phyloP scores from a whole-genome alignment of 1,284 basidiomycete genomes.

The Ceraceosorus guamensis region DNA sequence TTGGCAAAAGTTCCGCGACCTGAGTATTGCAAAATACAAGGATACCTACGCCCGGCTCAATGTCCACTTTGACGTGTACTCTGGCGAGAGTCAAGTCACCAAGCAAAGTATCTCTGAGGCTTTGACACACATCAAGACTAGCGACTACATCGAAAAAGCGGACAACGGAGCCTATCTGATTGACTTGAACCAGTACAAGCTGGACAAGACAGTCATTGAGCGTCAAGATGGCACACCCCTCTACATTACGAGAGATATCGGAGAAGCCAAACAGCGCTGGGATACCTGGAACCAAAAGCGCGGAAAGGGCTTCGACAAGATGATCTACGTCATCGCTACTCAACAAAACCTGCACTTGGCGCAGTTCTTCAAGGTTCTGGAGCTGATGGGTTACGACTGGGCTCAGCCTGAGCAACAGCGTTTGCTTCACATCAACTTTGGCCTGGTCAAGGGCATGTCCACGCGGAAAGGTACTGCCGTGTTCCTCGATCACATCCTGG shows the following conservation, averaged over 20 bases:
- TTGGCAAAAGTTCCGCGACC: slow-evolving; percentile 87
- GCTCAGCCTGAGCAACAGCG: slow-evolving; percentile 53
- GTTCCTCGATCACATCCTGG: slow-evolving; percentile 88
- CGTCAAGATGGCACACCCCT: slow-evolving; percentile 94
- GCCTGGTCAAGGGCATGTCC: slow-evolving; percentile 89
- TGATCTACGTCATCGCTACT: slow-evolving; percentile 91
- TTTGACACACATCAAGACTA: slow-evolving; percentile 22
- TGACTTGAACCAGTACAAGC: slow-evolving; percentile 45
- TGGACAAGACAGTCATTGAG: slow-evolving; percentile 86
- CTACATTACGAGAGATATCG: slow-evolving; percentile 97
- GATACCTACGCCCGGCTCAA: slow-evolving; percentile 85
- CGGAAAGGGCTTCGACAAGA: slow-evolving; percentile 71
- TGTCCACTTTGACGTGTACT: slow-evolving; percentile 87
- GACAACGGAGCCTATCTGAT: slow-evolving; percentile 44
- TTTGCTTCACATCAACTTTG: slow-evolving; percentile 86
- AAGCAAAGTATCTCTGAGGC: slow-evolving; percentile 65
- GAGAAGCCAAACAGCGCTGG: slow-evolving; percentile 84
- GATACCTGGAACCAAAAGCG: slow-evolving; percentile 63
- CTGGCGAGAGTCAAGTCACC: slow-evolving; percentile 82
- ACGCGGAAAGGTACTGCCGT: slow-evolving; percentile 94
- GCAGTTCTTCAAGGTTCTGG: slow-evolving; percentile 90
- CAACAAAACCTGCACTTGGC: slow-evolving; percentile 89
- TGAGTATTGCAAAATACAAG: slow-evolving; percentile 84
- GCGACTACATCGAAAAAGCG: slow-evolving; percentile 26
- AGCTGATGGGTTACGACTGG: slow-evolving; percentile 83